Evolutionary conservation across 176 grass and related monocot genomes (phyloP), one percentile per base, ranked within the genome.

Genomic region (Pontederia paniculata): DNA sequence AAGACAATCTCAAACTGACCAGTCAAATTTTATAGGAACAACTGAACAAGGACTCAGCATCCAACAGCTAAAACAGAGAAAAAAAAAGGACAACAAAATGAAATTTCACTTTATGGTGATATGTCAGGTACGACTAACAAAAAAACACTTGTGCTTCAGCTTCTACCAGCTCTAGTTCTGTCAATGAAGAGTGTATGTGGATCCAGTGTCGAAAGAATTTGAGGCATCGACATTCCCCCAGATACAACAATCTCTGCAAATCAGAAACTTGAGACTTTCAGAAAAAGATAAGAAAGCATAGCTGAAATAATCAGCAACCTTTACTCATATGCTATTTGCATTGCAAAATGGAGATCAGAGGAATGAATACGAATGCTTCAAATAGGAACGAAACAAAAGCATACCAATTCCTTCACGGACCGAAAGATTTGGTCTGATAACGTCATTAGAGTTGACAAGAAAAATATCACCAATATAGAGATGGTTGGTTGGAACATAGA

Each of bases 401-500:
- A 72, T 81, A 96, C 91, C 91, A 8, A 96, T 96, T 78, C 91
- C 86, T 78, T 97, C 91, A 23, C 86, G 82, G 17, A 90, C 83
- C 57, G 86, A 97, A 31, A 97, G 76, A 89, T 96, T 96, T 63
- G 91, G 82, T 57, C 91, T 85, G 46, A 96, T 96, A 25, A 96
- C 82, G 83, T 96, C 91, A 43, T 71, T 88, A 19, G 91, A 83
- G 63, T 89, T 89, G 52, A 96, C 79, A 79, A 96, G 86, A 70
- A 96, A 84, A 61, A 96, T 84, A 69, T 96, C 91, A 49, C 91
- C 91, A 62, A 96, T 96, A 53, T 96, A 96, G 22, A 96, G 79
- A 87, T 96, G 91, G 60, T 96, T 96, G 16, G 86, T 96, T 18
- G 91, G 91, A 11, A 96, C 85, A 83, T 96, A 96, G 25, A 96